A percentile compares a stretch with the other conserved stretches of the same genome.
These are phyloP conservation scores for Trametes polyzona DNA, from an alignment of 1,284 basidiomycete genomes.

Conservation along the genomic window DNA sequence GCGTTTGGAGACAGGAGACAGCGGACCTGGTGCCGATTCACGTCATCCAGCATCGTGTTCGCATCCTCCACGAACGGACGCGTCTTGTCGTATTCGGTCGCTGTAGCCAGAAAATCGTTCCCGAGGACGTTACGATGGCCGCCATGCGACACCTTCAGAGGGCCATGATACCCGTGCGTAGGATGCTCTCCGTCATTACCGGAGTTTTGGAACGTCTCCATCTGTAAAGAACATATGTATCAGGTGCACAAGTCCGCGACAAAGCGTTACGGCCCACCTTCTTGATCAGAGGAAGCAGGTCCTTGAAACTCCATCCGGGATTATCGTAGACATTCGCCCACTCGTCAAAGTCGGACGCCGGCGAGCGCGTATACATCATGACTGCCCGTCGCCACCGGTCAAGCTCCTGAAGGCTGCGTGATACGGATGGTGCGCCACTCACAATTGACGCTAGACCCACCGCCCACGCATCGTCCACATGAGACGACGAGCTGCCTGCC, in stretches of 20 bases:
- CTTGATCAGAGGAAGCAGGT: constrained; percentile 44
- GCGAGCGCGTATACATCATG: constrained; percentile 53
- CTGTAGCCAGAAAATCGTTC: constrained; percentile 27
- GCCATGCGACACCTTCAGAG: constrained; percentile 33
- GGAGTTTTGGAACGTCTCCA: constrained; percentile 23
- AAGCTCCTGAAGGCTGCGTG: too few species aligned
- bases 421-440: too few species aligned
- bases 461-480: constrained; percentile 52
- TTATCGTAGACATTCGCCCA: constrained; percentile 52
- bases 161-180: constrained; percentile 31
- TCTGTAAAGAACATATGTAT: neutral
- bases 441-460: constrained; percentile 64
- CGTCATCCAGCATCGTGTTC: constrained; percentile 27
- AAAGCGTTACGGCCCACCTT: constrained; percentile 18
- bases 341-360: constrained; percentile 59
- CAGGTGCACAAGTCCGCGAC: too few species aligned
- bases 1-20: constrained; percentile 31
- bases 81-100: constrained; percentile 20
- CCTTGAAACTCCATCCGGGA: constrained; percentile 53
- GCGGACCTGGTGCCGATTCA: constrained; percentile 30
- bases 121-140: constrained; percentile 28
- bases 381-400: too few species aligned
- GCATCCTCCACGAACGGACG: constrained; percentile 21
- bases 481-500: constrained; percentile 47
- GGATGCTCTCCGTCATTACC: neutral